phyloP scores from a whole-genome alignment of 306 rosid species.

The Quercus berberidifolia region DNA sequence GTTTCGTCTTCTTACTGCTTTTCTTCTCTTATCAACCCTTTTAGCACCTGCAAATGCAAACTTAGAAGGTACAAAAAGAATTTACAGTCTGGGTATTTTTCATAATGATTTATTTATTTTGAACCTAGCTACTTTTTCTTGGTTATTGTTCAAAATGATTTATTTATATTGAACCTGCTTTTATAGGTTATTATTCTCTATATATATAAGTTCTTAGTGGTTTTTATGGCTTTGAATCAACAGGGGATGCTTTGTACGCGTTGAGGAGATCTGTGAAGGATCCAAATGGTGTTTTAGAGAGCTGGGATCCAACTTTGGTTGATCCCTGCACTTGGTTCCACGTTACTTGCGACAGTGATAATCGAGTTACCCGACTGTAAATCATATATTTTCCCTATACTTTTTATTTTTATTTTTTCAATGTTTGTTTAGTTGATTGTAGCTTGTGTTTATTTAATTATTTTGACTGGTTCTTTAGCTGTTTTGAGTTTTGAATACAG shows the following conservation, averaged over 20 bases:
- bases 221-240: constrained; percentile 1
- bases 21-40: constrained; percentile 26
- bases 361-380: constrained; percentile 72
- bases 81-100: background rate
- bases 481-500: background rate
- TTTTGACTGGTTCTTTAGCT: background rate
- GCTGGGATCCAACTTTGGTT: constrained; percentile 90
- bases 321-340: constrained; percentile 98
- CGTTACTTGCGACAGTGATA: constrained; percentile 66
- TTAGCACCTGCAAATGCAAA: constrained; percentile 42
- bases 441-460: background rate
- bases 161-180: background rate
- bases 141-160: background rate
- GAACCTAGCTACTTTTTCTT: background rate
- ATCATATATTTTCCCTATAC: background rate
- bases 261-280: constrained; percentile 72
- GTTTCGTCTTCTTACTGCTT: constrained; percentile 27
- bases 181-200: background rate
- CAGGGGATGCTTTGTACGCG: constrained; percentile 84
- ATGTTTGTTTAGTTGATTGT: background rate
- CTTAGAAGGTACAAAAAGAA: constrained; percentile 55
- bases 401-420: background rate
- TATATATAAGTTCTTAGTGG: background rate
- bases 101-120: background rate
- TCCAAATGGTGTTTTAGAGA: constrained; percentile 61